Percentiles rank a stretch among this genome's conserved stretches.
Conservation (phyloP, 345 rosid genomes). For the Linum tenue region DNA sequence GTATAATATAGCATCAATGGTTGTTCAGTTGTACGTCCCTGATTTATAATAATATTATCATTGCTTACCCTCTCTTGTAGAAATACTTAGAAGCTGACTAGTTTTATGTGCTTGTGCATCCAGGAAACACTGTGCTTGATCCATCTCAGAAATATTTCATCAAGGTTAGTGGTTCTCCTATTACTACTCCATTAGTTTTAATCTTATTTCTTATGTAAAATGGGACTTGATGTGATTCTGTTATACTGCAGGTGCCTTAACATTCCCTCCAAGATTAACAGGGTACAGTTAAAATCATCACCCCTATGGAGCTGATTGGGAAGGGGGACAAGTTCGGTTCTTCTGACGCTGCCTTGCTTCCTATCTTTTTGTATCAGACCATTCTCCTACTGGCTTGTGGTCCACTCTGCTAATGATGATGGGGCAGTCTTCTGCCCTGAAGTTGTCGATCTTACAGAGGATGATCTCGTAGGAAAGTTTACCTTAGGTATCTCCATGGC, state of each 20-base stretch:
- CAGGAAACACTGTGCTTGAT: too few species aligned
- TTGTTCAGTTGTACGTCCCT: too few species aligned
- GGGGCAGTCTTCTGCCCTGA: slow-evolving; percentile 22
- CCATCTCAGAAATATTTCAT: too few species aligned
- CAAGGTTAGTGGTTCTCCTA: too few species aligned
- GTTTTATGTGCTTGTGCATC: too few species aligned
- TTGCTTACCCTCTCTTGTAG: too few species aligned
- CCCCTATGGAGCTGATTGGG: slow-evolving; percentile 18
- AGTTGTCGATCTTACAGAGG: slow-evolving; percentile 20
- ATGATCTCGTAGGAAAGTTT: slow-evolving; percentile 18
- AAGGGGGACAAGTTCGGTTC: slow-evolving; percentile 26
- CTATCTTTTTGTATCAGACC: slow-evolving; percentile 23
- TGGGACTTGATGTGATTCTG: too few species aligned
- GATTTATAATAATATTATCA: too few species aligned
- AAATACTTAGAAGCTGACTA: slow-evolving; percentile 34
- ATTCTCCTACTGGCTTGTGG: slow-evolving; percentile 21
- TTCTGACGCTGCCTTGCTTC: slow-evolving; percentile 20
- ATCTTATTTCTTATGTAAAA: too few species aligned
- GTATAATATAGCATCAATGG: too few species aligned
- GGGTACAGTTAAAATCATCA: slow-evolving; percentile 19
- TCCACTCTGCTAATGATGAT: slow-evolving; percentile 11
- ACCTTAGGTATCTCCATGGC: slow-evolving; percentile 10
- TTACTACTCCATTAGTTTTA: too few species aligned
- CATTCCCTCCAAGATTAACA: slow-evolving; percentile 14
- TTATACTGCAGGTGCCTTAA: too few species aligned